Conservation (phyloP, 1,284 basidiomycete genomes). For the Boletus semigastroideus region DNA sequence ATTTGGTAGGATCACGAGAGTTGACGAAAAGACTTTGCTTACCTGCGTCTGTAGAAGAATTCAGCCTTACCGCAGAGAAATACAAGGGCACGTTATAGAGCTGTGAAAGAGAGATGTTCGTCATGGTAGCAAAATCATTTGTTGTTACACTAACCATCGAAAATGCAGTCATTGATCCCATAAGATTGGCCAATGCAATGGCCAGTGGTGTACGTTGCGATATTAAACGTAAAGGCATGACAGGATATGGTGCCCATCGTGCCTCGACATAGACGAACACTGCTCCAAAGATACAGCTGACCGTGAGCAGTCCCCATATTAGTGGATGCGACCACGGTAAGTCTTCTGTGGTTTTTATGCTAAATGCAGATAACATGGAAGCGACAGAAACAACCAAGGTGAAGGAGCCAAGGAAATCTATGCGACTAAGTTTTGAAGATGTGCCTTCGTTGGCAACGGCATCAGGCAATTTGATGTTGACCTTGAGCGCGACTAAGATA, state of each 20-base stretch:
- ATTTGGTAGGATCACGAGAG: background rate
- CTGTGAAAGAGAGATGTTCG: conserved; percentile 37
- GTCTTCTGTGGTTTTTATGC: conserved; percentile 79
- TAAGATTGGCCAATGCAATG: conserved; percentile 79
- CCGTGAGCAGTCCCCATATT: conserved; percentile 63
- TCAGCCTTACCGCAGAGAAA: conserved; percentile 82
- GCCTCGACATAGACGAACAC: conserved; percentile 76
- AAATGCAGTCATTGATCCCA: conserved; percentile 73
- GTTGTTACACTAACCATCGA: conserved; percentile 61
- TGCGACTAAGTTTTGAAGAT: conserved; percentile 67
- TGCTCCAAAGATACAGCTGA: conserved; percentile 52
- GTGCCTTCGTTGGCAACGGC: conserved; percentile 58
- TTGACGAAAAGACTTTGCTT: conserved; percentile 24
- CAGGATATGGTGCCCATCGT: conserved; percentile 71
- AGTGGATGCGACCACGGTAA: conserved; percentile 72
- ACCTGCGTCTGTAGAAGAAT: conserved; percentile 73
- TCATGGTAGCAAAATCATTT: background rate
- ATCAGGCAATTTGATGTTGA: conserved; percentile 65
- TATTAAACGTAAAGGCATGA: conserved; percentile 82
- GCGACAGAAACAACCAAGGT: conserved; percentile 78
- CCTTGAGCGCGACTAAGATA: conserved; percentile 68
- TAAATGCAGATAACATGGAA: conserved; percentile 72
- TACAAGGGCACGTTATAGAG: conserved; percentile 88
- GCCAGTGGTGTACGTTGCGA: conserved; percentile 75
- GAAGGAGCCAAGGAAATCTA: conserved; percentile 81